phyloP scores from a whole-genome alignment of 2,329 filamentous ascomycete genomes.

The Aureobasidium leucospermi region DNA sequence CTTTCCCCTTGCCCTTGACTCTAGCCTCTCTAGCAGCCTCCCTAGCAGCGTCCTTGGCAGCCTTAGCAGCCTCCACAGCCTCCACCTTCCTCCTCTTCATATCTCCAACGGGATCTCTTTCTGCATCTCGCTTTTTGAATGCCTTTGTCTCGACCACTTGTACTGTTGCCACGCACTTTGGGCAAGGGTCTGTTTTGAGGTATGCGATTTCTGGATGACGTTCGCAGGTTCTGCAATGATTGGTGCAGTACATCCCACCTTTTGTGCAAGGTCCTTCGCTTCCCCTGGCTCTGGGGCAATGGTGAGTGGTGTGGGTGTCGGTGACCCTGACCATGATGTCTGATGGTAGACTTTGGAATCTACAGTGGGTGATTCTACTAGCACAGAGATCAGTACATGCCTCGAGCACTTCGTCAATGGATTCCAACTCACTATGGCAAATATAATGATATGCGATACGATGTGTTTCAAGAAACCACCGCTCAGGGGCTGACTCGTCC shows the following conservation, averaged over 20 bases:
- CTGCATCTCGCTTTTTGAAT: neutral
- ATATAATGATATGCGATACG: neutral
- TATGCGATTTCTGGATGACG: neutral
- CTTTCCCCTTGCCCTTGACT: too few relatives aligned
- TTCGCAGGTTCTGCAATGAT: neutral
- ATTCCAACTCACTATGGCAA: neutral
- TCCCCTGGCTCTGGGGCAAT: neutral
- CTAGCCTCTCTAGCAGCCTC: too few relatives aligned
- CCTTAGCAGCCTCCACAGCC: too few relatives aligned
- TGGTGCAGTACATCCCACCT: neutral
- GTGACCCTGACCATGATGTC: neutral
- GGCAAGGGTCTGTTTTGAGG: neutral
- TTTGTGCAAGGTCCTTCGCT: neutral
- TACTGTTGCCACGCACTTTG: neutral
- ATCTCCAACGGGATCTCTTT: too few relatives aligned
- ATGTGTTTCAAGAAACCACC: neutral
- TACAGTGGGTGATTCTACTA: neutral
- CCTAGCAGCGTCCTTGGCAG: too few relatives aligned
- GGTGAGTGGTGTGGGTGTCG: neutral
- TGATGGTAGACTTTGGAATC: neutral
- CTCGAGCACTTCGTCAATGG: too few relatives aligned
- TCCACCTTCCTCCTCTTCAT: too few relatives aligned
- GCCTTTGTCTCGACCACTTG: neutral
- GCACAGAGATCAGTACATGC: neutral
- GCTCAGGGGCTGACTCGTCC: neutral